Conservation (phyloP, 208 protist species). For the Trichomonas gallinae region DNA sequence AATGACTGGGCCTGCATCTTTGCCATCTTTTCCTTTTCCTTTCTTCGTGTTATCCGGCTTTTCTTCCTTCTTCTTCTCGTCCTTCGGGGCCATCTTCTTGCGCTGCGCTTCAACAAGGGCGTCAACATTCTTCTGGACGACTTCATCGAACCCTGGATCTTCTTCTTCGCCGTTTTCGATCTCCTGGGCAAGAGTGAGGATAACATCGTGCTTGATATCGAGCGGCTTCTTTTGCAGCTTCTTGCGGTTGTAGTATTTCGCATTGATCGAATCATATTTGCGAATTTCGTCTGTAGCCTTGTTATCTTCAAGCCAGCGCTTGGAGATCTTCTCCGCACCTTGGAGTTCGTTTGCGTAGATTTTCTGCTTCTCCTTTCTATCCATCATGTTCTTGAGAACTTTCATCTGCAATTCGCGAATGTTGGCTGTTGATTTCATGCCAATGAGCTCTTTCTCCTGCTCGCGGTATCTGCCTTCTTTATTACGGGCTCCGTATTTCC, state of each 20-base stretch:
- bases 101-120: not conserved
- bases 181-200: not conserved
- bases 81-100: not conserved
- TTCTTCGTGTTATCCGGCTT: not conserved
- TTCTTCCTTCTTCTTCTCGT: not conserved
- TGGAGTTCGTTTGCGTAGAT: not conserved
- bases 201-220: not conserved
- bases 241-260: not conserved
- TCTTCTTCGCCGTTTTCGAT: not conserved
- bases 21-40: not conserved
- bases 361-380: not conserved
- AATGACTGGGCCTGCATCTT: not conserved
- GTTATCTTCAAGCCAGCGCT: not conserved
- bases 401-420: not conserved
- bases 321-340: not conserved
- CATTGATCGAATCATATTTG: not conserved
- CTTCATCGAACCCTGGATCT: not conserved
- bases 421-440: not conserved
- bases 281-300: not conserved
- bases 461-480: not conserved
- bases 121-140: not conserved
- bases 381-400: not conserved
- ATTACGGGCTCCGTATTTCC: not conserved
- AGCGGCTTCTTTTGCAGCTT: not conserved
- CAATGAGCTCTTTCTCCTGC: not conserved